Conservation (phyloP, 306 rosid genomes). For the Carpinus fangiana region DNA sequence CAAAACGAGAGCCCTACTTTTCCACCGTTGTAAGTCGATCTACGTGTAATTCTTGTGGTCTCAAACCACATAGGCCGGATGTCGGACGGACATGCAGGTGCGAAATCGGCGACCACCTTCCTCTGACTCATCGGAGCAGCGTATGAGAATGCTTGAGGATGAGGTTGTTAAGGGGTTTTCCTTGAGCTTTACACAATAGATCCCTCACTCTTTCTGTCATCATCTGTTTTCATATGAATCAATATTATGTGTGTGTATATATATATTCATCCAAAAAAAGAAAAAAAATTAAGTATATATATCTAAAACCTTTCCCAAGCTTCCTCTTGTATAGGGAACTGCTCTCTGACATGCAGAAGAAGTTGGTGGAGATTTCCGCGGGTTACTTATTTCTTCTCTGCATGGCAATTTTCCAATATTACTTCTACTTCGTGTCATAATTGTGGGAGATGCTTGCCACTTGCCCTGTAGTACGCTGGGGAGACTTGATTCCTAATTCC, state of each 20-base stretch:
- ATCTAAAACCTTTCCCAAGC: conserved; percentile 63
- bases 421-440: conserved; percentile 69
- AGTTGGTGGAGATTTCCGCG: conserved; percentile 65
- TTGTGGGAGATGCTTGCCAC: conserved; percentile 48
- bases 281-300: not conserved
- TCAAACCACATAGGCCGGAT: not conserved
- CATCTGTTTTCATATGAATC: conserved; percentile 44
- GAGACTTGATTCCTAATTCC: conserved; percentile 75
- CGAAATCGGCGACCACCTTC: not conserved
- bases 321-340: conserved; percentile 68
- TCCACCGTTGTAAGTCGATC: not conserved
- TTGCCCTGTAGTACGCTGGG: conserved; percentile 53
- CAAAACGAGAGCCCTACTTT: not conserved
- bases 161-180: conserved; percentile 52
- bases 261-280: too few species aligned
- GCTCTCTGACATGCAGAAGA: conserved; percentile 60
- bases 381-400: conserved; percentile 55
- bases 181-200: conserved; percentile 59
- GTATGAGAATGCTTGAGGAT: conserved; percentile 71
- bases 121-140: conserved; percentile 55
- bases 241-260: too few species aligned
- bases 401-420: conserved; percentile 53
- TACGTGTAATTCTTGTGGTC: not conserved
- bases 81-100: not conserved
- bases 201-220: conserved; percentile 67